phyloP scores from a whole-genome alignment of 805 yeast genomes.

The Kodamaea sagamina region DNA sequence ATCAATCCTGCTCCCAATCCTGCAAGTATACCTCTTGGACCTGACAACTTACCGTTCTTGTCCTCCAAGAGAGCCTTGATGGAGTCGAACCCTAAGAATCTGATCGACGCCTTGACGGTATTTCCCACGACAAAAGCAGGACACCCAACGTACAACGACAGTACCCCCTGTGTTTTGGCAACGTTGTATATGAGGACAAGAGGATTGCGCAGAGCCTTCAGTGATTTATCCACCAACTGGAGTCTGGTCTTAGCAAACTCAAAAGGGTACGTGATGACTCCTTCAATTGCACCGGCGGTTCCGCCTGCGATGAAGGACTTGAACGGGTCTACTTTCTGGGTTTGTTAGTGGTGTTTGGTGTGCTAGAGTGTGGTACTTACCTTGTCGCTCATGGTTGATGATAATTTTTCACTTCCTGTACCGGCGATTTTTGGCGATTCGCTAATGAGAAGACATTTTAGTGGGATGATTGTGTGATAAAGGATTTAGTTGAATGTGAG shows the following conservation, averaged over 20 bases:
- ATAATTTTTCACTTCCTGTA: conserved; percentile 3
- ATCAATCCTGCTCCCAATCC: conserved; percentile 97
- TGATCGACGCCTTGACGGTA: conserved; percentile 93
- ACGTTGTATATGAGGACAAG: conserved; percentile 73
- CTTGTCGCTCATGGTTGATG: conserved; percentile 7
- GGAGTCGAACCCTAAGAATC: conserved; percentile 90
- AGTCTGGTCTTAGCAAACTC: conserved; percentile 95
- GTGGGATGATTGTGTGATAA: neutral
- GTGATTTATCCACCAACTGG: conserved; percentile 70
- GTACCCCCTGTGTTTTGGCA: conserved; percentile 75
- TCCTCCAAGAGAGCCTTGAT: conserved; percentile 79
- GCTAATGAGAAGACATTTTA: neutral
- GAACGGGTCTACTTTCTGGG: conserved; percentile 58
- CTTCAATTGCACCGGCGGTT: conserved; percentile 94
- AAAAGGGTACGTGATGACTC: conserved; percentile 89
- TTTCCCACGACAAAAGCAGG: conserved; percentile 96
- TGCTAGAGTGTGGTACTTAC: neutral
- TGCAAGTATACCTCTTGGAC: conserved; percentile 89
- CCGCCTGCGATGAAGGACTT: conserved; percentile 95
- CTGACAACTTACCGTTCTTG: conserved; percentile 81
- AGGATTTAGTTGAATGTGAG: neutral
- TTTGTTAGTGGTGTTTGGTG: neutral
- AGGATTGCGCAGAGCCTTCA: conserved; percentile 78
- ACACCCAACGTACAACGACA: conserved; percentile 88
- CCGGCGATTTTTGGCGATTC: conserved; percentile 3